Evolutionary conservation across 75 land plant genomes (phyloP), one percentile per base, ranked within the genome.

Genomic region (Cryptomeria japonica): DNA sequence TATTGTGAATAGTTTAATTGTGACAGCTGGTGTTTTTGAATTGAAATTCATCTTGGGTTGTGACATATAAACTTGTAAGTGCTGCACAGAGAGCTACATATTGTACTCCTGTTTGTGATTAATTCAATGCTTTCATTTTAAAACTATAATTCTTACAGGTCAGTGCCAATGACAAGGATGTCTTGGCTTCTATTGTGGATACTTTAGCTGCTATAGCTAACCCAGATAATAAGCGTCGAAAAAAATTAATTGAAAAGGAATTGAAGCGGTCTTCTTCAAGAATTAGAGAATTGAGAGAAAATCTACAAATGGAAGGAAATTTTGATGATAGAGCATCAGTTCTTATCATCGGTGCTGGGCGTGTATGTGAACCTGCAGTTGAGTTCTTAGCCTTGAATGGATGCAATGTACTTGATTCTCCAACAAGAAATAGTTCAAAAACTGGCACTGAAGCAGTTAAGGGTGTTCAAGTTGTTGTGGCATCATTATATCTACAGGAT

Each of bases 361-460:
- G 99, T n/a, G 98, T 97, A 80, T 98, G 99, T 80, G 93, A 94
- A 84, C 99, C 99, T 90, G 99, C 97, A 84, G 95, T 89, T 82
- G 98, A 92, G 76, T 93, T 97, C 49, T 87, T 98, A 83, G 88
- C 96, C 85, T 94, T 94, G 77, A 47, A 44, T 83, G 96, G 94
- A 64, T 84, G 77, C 44, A 85, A 49, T 56, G 87, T 87, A 3
- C 88, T 90, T 31, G 70, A 36, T 14, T 44, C 83, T 51, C 87
- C 61, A 51, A 31, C 49, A 31, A 85, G 58, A 85, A 41, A 38
- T 46, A 87, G 25, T 46, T 16, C 61, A 12, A 84, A 64, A 77
- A 55, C 15, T 80, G 88, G 76, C 53, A n/a, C 75, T 53, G 90
- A 87, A 61, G 92, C 79, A 64, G 58, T 32, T 15, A 91, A 47